Evolutionary conservation across 73 alveolate species (phyloP), one percentile per base, ranked within the genome.

Genomic region (Symbiodinium natans): DNA sequence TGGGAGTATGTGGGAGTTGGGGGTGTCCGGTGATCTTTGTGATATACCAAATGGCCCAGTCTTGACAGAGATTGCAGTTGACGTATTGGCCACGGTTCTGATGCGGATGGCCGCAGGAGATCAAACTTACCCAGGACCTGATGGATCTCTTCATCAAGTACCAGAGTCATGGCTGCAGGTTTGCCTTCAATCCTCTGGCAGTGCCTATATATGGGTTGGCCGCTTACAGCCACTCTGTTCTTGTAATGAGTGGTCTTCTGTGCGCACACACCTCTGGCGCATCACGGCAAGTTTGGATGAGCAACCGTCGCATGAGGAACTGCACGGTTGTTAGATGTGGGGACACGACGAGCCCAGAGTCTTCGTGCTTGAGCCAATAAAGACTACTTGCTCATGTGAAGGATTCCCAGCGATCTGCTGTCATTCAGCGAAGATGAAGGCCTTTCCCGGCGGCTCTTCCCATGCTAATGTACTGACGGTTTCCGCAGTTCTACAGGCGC

Each of bases 361-460:
- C n/a, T n/a, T n/a, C 21, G 59, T 25, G 83, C 15, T 73, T 27
- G 10, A 27, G 40, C 77, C 11, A 73, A 27, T 41, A 73, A 13
- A 5, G 59, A 46, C 13, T 46, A 13, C 13, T 46, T 46, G 6
- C 59, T 46, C 59, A 6, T 46, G 21, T 23, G 9, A 17, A 74
- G 84, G 84, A 74, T 88, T 54, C 98, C 98, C 23, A 54, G 87
- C 38, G 98, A 75, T 29, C 46, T 92, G 92, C 83, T 92, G 46
- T 92, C 92, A 56, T 92, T 71, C 43, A 71, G 46, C 42, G 90
- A 86, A 2, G 84, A 74, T 19, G 33, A 23, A 15, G 25, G 71
- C 23, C n/a, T 36, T 9, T 31, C 52, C 17, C 82, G 15, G 29
- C 71, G 71, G 71, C 9, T 29, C 39, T 68, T 77, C 27, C 38